A percentile compares a stretch with the other conserved stretches of the same genome.
Conservation (phyloP, 1,284 basidiomycete species). For the Moesziomyces sp. region DNA sequence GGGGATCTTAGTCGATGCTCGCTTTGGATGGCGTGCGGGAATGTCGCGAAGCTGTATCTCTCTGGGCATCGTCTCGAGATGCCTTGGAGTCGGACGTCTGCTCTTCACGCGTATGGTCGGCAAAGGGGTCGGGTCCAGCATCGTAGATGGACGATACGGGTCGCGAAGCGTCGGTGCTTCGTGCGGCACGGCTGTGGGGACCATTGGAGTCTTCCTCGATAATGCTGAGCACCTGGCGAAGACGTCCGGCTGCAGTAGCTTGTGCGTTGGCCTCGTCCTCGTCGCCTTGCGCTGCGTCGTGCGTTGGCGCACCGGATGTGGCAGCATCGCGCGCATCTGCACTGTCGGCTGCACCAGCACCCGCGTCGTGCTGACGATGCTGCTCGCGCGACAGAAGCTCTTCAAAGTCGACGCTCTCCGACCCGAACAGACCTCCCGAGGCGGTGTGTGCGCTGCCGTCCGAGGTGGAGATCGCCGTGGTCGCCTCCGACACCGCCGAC, state of each 20-base stretch:
- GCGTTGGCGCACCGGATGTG: background rate
- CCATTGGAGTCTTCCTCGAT: conserved; percentile 43
- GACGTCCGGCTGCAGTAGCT: conserved; percentile 24
- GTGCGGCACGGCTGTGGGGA: conserved; percentile 16
- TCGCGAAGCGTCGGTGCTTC: conserved; percentile 12
- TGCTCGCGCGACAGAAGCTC: conserved; percentile 31
- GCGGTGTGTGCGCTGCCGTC: conserved; percentile 19
- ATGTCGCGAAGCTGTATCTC: conserved; percentile 9
- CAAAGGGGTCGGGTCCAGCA: conserved; percentile 37
- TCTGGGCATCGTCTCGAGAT: too few species aligned
- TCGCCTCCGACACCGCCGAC: conserved; percentile 42
- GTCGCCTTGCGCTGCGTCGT: conserved; percentile 1
- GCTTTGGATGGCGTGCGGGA: conserved; percentile 22
- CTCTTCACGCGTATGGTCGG: conserved; percentile 4
- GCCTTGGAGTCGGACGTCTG: too few species aligned
- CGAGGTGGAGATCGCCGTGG: conserved; percentile 27
- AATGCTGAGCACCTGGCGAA: conserved; percentile 50
- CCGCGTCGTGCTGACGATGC: conserved; percentile 8
- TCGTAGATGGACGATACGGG: conserved; percentile 24
- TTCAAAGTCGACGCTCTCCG: conserved; percentile 48
- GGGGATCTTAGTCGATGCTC: conserved; percentile 14
- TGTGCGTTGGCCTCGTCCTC: background rate
- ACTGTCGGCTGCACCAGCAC: background rate
- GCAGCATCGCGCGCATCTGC: conserved; percentile 1
- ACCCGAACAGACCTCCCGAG: conserved; percentile 36